Evolutionary conservation across 306 rosid genomes (phyloP), one percentile per base, ranked within the genome.

Genomic region (Dalbergia cultrata): DNA sequence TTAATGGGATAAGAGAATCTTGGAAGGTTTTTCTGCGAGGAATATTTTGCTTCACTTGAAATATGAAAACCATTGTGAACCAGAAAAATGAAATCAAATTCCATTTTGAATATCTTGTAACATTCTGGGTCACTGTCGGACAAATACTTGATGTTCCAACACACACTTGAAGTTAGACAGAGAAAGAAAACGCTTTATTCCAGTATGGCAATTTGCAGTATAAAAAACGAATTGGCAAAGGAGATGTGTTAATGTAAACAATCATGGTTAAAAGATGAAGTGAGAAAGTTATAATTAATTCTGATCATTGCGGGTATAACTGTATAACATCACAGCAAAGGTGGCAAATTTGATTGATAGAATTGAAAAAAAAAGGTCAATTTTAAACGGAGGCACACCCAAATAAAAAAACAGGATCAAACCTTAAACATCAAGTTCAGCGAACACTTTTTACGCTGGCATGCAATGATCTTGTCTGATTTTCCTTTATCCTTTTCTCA

Each of bases 71-170:
- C 41, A 56, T 53, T 19, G 45, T 45, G 72, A 70, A 77, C 78
- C 79, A 80, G 39, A 76, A 80, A 62, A 76, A 70, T 65, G 73
- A 80, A 76, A 70, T 59, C 73, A 71, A 80, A 76, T 80, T 64
- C 75, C 37, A 63, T 53, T 84, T 80, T 66, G 79, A 41, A 84
- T 84, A 80, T 77, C 82, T 80, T 44, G 80, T 70, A 53, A 80
- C 80, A 84, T 84, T 85, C 76, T 65, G 67, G 54, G 80, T 78
- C 80, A 70, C 60, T 76, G 22, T 84, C 82, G 69, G 14, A 70
- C 72, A 75, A 41, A 67, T 49, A 79, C 71, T 63, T 67, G 72
- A 59, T 67, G 73, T 49, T 39, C 39, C 45, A 60, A 68, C 63
- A 31, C 70, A 73, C 17, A 67, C 22, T 21, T 47, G 47, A 80